Evolutionary conservation across 2,329 filamentous ascomycete genomes (phyloP).

Genomic region (Fusarium heterosporum): DNA sequence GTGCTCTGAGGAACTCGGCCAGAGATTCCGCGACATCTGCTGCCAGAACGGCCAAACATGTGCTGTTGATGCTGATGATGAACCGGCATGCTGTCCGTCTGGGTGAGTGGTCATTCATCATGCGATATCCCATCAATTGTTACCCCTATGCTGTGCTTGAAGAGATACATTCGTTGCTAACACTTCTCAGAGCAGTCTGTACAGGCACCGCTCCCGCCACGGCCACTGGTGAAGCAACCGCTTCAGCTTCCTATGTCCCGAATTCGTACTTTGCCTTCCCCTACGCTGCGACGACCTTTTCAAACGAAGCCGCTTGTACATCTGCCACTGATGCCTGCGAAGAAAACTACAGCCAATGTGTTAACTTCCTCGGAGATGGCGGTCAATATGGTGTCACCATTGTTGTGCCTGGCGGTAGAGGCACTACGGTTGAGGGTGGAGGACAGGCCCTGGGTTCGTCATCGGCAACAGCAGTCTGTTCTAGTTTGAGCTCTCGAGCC

Average conservation of each 20-base stretch:
- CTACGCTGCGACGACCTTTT: conserved; percentile 65
- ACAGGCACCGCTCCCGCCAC: conserved; percentile 65
- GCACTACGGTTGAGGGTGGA: conserved; percentile 62
- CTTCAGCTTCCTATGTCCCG: conserved; percentile 62
- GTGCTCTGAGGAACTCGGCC: conserved; percentile 61
- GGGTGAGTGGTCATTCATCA: conserved; percentile 55
- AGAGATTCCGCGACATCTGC: conserved; percentile 62
- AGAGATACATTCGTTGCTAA: conserved; percentile 22
- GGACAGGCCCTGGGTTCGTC: conserved; percentile 56
- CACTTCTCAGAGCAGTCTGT: conserved; percentile 61
- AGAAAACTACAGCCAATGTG: conserved; percentile 65
- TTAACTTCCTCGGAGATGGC: conserved; percentile 59
- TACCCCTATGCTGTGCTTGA: neutral
- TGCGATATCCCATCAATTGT: too few relatives aligned
- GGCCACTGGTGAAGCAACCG: conserved; percentile 52
- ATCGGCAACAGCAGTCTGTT: conserved; percentile 66
- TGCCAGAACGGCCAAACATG: conserved; percentile 64
- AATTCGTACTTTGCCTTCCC: conserved; percentile 72
- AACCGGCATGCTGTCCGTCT: conserved; percentile 66
- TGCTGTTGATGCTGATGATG: conserved; percentile 60
- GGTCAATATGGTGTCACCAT: conserved; percentile 66
- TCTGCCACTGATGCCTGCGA: conserved; percentile 64
- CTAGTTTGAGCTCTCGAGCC: conserved; percentile 64
- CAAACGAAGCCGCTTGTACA: conserved; percentile 63
- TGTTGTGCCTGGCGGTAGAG: conserved; percentile 64